These are phyloP conservation scores for Multifurca ochricompacta DNA, from an alignment of 768 basidiomycete species.

Conservation along the genomic window DNA sequence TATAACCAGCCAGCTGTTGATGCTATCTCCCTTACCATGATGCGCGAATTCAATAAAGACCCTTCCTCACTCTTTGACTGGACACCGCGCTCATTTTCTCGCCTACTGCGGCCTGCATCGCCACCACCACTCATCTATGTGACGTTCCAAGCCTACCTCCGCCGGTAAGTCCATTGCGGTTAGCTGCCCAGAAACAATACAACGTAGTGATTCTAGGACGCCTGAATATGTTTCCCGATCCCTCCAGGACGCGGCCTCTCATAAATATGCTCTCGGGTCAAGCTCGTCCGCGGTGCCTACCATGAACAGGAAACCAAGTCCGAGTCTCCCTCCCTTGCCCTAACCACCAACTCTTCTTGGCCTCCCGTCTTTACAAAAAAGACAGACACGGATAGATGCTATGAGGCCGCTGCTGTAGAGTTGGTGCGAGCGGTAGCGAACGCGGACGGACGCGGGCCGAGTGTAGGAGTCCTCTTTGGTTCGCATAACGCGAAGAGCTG, in stretches of 20 bases:
- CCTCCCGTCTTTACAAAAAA: constrained; percentile 67
- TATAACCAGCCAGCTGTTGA: constrained; percentile 68
- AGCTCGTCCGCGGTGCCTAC: constrained; percentile 92
- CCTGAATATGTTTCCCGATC: constrained; percentile 59
- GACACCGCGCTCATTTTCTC: not conserved
- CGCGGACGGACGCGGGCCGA: constrained; percentile 37
- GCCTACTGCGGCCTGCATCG: not conserved
- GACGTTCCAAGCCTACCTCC: constrained; percentile 86
- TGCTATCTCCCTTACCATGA: constrained; percentile 64
- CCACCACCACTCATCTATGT: constrained; percentile 60
- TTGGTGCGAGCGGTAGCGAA: constrained; percentile 47
- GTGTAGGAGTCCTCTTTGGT: constrained; percentile 69
- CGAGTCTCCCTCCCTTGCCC: constrained; percentile 33
- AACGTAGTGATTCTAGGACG: constrained; percentile 39
- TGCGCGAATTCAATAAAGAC: constrained; percentile 63
- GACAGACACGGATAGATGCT: constrained; percentile 65
- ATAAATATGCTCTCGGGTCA: constrained; percentile 79
- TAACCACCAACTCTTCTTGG: constrained; percentile 42
- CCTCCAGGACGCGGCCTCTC: constrained; percentile 53
- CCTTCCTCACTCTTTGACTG: constrained; percentile 19
- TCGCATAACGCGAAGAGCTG: constrained; percentile 80
- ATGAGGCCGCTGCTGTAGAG: constrained; percentile 50
- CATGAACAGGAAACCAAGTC: constrained; percentile 60
- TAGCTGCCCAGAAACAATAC: too few species aligned
- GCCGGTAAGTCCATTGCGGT: constrained; percentile 47